Base-by-base conservation (phyloP, 441 rosid genomes). In the Eruca vesicaria region DNA sequence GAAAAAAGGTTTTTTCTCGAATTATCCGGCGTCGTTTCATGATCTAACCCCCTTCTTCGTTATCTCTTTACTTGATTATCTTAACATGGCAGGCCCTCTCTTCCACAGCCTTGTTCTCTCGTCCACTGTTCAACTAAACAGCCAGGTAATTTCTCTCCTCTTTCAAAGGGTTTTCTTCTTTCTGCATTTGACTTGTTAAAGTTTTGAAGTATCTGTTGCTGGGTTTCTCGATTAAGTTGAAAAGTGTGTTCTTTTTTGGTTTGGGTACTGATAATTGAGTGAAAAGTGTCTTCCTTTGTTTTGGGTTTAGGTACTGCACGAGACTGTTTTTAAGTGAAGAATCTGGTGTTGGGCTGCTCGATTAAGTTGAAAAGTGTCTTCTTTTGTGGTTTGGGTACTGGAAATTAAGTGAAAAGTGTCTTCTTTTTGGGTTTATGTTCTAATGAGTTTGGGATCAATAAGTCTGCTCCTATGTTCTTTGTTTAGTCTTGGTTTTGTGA, bases 1-100 rank as follows among this genome's bases (percentile, higher is more conserved):
- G 73, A 68, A 32, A 41, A 15, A 23, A 9, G 56, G 9, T 19
- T 7, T 66, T 10, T 45, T 33, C 9, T 45, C 18, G 43, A 23
- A 50, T 57, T 26, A 28, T 69, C 66, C 74, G 74, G 58, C 74
- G 74, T 58, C 74, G 74, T 70, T 70, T 32, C 33, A 63, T 63
- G 76, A 48, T 32, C 75, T 69, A 50, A 32, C 21, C 20, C 28
- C 18, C 12, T 26, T 23, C 28, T 23, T n/a, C n/a, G n/a, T n/a
- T n/a, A n/a, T n/a, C n/a, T n/a, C n/a, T n/a, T n/a, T n/a, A n/a
- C n/a, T n/a, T 28, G 43, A 36, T 5, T 36, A 36, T 36, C 43
- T 36, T 2, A 36, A 36, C 43, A 38, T 38, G 45, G n/a, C 45
- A 38, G 45, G 45, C 45, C 45, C 1, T 35, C 1, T 35, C 67